Base-by-base conservation (phyloP, 257 asterid species). In the Linderniella brevidens region DNA sequence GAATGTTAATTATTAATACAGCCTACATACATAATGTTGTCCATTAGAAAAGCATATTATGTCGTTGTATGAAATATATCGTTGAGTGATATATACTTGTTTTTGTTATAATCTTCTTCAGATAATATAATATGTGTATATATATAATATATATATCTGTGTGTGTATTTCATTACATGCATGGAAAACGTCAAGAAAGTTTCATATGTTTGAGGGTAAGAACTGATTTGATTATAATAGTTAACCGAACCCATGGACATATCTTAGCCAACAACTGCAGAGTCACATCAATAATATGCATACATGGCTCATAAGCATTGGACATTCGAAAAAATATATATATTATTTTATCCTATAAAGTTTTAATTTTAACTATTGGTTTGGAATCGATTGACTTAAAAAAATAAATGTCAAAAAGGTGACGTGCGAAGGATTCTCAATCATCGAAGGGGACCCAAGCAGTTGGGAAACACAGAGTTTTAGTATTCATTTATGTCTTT, bases 371-470 rank as follows among this genome's bases (percentile, higher is more conserved):
- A 50, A 57, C 41, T 19, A 9, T 9, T 42, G 42, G 29, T 37
- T 64, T 8, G 38, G 53, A 38, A 36, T 60, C 56, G 46, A 77
- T 78, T 81, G 90, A 81, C 82, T 43, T 25, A 25, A 58, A 54
- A 46, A 50, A 4, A 46, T 49, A 49, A 70, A 61, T 55, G 83
- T 78, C 70, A 68, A 75, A 68, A 64, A 15, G 4, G 72, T 72
- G 90, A 78, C 76, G 75, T 50, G 59, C 4, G 39, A 63, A 63
- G 58, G 75, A 65, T 68, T 72, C 76, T 39, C 80, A 72, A 77
- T 77, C 69, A 77, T 81, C 72, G 62, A 69, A 59, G 69, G 86
- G 78, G 63, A 9, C 85, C 93, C 67, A 58, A 70, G 79, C 70
- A 57, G 93, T 72, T 77, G 72, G 73, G 78, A 81, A 78, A 66